phyloP scores from a whole-genome alignment of 2,329 filamentous ascomycete genomes.

The Fusarium sp. region DNA sequence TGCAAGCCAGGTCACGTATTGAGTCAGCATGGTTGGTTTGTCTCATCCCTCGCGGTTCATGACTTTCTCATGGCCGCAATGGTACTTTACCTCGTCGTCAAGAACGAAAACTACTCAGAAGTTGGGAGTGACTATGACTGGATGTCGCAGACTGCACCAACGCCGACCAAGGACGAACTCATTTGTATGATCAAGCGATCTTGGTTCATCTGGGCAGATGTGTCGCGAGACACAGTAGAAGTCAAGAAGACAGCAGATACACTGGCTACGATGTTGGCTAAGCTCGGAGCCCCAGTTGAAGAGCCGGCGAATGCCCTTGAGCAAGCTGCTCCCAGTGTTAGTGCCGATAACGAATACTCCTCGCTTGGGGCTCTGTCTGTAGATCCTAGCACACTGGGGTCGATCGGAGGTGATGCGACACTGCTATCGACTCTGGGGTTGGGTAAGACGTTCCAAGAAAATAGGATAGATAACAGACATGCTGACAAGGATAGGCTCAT shows the following conservation, averaged over 20 bases:
- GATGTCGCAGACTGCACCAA: slow-evolving; percentile 48
- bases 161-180: slow-evolving; percentile 55
- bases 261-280: slow-evolving; percentile 59
- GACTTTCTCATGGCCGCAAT: slow-evolving; percentile 72
- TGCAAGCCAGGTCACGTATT: slow-evolving; percentile 66
- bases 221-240: slow-evolving; percentile 53
- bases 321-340: slow-evolving; percentile 1
- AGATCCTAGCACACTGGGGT: slow-evolving; percentile 38
- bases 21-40: slow-evolving; percentile 65
- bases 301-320: slow-evolving; percentile 8
- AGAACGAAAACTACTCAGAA: slow-evolving; percentile 57
- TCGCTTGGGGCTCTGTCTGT: slow-evolving; percentile 36
- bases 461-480: slow-evolving; percentile 11
- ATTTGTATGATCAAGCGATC: slow-evolving; percentile 56
- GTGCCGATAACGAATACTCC: slow-evolving; percentile 21
- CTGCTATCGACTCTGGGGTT: slow-evolving; percentile 39
- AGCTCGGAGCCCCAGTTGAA: slow-evolving; percentile 52
- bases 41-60: slow-evolving; percentile 67
- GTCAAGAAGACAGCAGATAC: slow-evolving; percentile 60
- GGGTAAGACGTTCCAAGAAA: slow-evolving; percentile 28
- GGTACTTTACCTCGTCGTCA: slow-evolving; percentile 66
- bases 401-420: slow-evolving; percentile 34
- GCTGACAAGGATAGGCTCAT: slow-evolving; percentile 36
- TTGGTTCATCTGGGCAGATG: slow-evolving; percentile 57
- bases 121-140: slow-evolving; percentile 50